Evolutionary conservation across 1,139 yeast genomes (phyloP).

Genomic region (Eremothecium coryli): DNA sequence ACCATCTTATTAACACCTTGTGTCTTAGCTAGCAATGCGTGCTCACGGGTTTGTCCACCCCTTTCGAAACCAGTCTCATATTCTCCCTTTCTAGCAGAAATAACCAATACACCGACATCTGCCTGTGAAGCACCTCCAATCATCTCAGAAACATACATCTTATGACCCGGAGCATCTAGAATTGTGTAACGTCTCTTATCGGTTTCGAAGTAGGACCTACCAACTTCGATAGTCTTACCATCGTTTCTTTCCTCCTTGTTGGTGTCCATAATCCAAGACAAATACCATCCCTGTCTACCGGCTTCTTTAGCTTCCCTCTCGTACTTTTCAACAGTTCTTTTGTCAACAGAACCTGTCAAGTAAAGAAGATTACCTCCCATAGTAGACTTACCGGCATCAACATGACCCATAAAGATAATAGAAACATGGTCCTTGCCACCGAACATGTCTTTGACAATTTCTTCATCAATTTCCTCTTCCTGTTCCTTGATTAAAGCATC

Average conservation of each 20-base stretch:
- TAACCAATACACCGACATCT: constrained; percentile 83
- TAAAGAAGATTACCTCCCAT: constrained; percentile 96
- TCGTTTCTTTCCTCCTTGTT: constrained; percentile 97
- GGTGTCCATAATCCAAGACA: constrained; percentile 99
- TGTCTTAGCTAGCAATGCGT: constrained; percentile 83
- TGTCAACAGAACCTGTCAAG: constrained; percentile 94
- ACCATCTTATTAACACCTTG: constrained; percentile 84
- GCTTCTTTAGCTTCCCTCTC: constrained; percentile 99
- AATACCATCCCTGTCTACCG: constrained; percentile 99
- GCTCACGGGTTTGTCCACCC: constrained; percentile 93
- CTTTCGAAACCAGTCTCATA: constrained; percentile 92
- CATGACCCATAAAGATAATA: constrained; percentile 98
- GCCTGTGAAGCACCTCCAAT: constrained; percentile 99
- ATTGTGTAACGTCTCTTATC: constrained; percentile 96
- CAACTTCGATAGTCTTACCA: constrained; percentile 98
- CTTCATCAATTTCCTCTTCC: constrained; percentile 82
- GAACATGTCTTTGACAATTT: constrained; percentile 80
- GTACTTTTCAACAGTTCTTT: constrained; percentile 97
- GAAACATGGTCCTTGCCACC: constrained; percentile 97
- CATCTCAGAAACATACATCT: constrained; percentile 97
- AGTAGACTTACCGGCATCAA: constrained; percentile 98
- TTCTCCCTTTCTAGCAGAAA: constrained; percentile 90
- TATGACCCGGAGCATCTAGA: constrained; percentile 98
- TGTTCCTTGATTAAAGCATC: constrained; percentile 56
- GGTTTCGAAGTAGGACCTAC: constrained; percentile 94